Base-by-base conservation (phyloP, 2,329 filamentous ascomycete species). In the Aspergillus flavus region DNA sequence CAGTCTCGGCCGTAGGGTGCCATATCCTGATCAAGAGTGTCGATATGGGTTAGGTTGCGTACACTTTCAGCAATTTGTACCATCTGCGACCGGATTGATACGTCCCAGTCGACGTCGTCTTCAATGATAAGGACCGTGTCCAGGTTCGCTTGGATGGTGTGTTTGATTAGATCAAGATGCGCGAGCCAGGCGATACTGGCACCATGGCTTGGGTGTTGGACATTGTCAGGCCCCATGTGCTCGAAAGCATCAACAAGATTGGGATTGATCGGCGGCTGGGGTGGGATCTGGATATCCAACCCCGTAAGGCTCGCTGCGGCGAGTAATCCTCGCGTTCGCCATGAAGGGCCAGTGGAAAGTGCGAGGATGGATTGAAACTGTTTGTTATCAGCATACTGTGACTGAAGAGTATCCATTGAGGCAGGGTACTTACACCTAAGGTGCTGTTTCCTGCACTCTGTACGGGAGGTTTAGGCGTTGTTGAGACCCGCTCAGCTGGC, bases 81-180 rank as follows among this genome's bases (percentile, higher is more conserved):
- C 63, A 75, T 74, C 61, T 77, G 72, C 11, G 70, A 62, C 43
- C 74, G 75, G 16, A 80, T 68, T 3, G 69, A 67, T 4, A 78
- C 66, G 58, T 79, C 78, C 73, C 73, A 79, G 61, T 79, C 78
- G 23, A 76, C 74, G 55, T 79, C 77, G 46, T 80, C 77, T 59
- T 80, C 77, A 14, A 82, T 78, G 52, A 84, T 76, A 79, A 84
- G 43, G 14, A 63, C 59, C 0, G 66, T 66, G 32, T 70, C 61
- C 21, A 63, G 57, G 28, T 67, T 68, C 3, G 76, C 72, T 50
- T 69, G 59, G 45, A 64, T 50, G 14, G 58, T 53, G 57, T 64
- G 45, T 26, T 61, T 50, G 67, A 68, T 64, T 0, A 74, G 75
- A 52, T 79, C 78, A 71, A 81, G 75, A 61, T 83, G 81, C 0